Conservation (phyloP, 805 yeast genomes). For the Wickerhamiella parazyma region DNA sequence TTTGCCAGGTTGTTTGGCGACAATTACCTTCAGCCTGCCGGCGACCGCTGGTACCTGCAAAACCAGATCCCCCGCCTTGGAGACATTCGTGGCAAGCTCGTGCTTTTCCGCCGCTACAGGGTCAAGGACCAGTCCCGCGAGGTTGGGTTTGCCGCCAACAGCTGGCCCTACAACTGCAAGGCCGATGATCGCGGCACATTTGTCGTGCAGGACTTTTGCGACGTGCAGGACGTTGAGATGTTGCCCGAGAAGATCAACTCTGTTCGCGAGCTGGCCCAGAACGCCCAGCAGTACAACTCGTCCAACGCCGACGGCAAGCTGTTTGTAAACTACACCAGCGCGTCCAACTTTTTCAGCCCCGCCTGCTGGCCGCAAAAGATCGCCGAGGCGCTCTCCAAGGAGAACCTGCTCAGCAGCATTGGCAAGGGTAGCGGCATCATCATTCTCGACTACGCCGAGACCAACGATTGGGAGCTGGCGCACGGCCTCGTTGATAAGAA, state of each 20-base stretch:
- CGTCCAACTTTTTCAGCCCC: slow-evolving; percentile 55
- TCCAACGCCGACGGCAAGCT: slow-evolving; percentile 38
- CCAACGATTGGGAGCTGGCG: slow-evolving; percentile 43
- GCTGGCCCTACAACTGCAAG: slow-evolving; percentile 53
- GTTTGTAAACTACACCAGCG: slow-evolving; percentile 60
- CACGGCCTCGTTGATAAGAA: slow-evolving; percentile 4
- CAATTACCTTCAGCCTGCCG: slow-evolving; percentile 35
- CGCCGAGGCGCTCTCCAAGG: slow-evolving; percentile 35
- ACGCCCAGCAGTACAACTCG: slow-evolving; percentile 38
- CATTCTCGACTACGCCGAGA: slow-evolving; percentile 54
- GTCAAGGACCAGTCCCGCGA: slow-evolving; percentile 32
- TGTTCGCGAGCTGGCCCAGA: slow-evolving; percentile 41
- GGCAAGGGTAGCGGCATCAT: slow-evolving; percentile 49
- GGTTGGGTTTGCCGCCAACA: slow-evolving; percentile 54
- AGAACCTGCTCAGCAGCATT: slow-evolving; percentile 12
- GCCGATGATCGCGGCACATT: slow-evolving; percentile 50
- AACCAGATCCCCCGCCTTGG: slow-evolving; percentile 43
- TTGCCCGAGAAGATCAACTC: slow-evolving; percentile 43
- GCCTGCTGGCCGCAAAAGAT: slow-evolving; percentile 64
- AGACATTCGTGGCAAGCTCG: slow-evolving; percentile 51
- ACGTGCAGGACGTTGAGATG: slow-evolving; percentile 38
- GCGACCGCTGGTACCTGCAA: slow-evolving; percentile 48
- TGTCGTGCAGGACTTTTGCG: slow-evolving; percentile 65
- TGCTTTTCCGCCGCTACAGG: slow-evolving; percentile 62
- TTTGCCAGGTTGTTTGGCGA: slow-evolving; percentile 51